Conservation (phyloP, 2,329 filamentous ascomycete species). For the Talaromyces sp. region DNA sequence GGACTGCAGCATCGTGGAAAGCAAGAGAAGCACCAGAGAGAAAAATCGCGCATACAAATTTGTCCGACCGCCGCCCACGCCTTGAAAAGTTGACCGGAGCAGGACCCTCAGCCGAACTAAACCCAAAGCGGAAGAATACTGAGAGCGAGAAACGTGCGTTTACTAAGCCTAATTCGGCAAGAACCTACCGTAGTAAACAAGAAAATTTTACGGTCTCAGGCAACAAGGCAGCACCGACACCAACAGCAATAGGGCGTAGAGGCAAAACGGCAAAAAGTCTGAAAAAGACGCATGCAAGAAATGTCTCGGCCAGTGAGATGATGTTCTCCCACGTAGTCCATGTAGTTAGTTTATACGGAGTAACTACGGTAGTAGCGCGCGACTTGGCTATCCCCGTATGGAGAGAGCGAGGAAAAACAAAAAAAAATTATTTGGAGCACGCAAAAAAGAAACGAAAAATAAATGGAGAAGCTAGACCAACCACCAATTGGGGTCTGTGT, state of each 20-base stretch:
- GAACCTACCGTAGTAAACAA: not conserved
- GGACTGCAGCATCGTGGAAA: not conserved
- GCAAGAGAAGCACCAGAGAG: not conserved
- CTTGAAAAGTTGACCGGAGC: constrained; percentile 2
- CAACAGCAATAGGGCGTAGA: not conserved
- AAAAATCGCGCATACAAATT: constrained; percentile 19
- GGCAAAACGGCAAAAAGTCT: not conserved
- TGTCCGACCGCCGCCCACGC: constrained; percentile 16
- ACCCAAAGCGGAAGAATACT: not conserved
- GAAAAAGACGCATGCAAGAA: not conserved
- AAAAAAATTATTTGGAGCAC: not conserved
- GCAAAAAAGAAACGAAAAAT: not conserved
- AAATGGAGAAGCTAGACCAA: not conserved
- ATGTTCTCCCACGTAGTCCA: not conserved
- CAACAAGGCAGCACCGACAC: not conserved
- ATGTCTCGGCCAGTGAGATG: not conserved
- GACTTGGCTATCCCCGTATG: not conserved
- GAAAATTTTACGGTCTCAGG: not conserved
- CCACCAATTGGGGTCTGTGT: not conserved
- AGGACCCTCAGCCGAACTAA: not conserved
- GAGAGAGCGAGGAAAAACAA: not conserved
- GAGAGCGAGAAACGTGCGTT: not conserved
- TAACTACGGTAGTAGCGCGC: not conserved
- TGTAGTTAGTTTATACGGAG: not conserved
- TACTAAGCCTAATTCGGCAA: not conserved